Evolutionary conservation across 176 grass and related monocot species (phyloP).

Genomic region (Thalia dealbata): DNA sequence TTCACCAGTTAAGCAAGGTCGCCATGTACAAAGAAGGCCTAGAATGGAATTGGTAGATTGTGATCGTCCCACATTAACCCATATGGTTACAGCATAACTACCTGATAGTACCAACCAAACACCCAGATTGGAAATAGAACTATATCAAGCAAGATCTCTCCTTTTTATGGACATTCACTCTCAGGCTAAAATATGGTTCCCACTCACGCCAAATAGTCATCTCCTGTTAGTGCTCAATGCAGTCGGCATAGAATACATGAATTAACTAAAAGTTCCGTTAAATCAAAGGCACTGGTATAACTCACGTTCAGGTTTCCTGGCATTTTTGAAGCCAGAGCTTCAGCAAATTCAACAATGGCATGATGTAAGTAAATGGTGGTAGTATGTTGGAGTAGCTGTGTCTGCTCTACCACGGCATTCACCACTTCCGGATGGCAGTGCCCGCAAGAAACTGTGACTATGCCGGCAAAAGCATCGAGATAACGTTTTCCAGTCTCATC

Average conservation of each 20-base stretch:
- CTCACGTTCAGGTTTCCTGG: conserved; percentile 86
- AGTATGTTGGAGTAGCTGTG: conserved; percentile 86
- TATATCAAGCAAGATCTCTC: neutral
- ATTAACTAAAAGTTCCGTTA: neutral
- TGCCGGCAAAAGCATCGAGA: conserved; percentile 85
- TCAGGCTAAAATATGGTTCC: no score
- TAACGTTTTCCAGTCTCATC: conserved; percentile 84
- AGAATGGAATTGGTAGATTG: neutral
- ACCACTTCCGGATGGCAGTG: conserved; percentile 88
- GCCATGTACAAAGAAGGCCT: neutral
- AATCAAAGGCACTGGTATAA: neutral
- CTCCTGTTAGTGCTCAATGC: neutral
- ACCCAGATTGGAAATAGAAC: neutral
- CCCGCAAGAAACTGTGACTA: conserved; percentile 95
- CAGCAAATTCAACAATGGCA: conserved; percentile 80
- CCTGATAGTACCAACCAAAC: neutral
- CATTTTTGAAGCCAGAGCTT: conserved; percentile 89
- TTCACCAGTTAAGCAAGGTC: no score
- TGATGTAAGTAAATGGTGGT: conserved; percentile 96
- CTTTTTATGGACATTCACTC: neutral
- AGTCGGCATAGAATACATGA: neutral
- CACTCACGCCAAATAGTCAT: neutral
- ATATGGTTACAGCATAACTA: neutral
- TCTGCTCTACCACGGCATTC: conserved; percentile 78
- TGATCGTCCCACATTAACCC: neutral